Percentiles rank a stretch among this genome's conserved stretches.
Evolutionary conservation across 352 stramenopile genomes (phyloP).

Genomic region (Hyaloperonospora brassicae): DNA sequence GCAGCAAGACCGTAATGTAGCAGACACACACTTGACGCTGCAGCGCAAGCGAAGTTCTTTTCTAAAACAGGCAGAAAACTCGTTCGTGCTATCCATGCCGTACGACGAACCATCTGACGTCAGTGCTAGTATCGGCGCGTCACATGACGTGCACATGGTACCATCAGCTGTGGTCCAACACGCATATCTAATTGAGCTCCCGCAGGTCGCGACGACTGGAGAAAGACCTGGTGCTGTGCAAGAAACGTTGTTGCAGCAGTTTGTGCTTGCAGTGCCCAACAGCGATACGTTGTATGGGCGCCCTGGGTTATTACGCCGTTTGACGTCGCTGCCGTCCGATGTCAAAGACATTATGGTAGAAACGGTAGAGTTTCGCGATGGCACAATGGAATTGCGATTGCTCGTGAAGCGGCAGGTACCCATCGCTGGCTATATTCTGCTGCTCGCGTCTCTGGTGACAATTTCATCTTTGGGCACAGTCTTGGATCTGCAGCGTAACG

Average conservation of each 20-base stretch:
- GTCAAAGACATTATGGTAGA: slow-evolving; percentile 68
- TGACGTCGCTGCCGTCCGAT: slow-evolving; percentile 59
- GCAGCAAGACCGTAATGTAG: slow-evolving; percentile 14
- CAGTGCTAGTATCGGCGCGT: slow-evolving; percentile 5
- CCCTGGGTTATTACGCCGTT: slow-evolving; percentile 44
- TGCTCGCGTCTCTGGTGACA: slow-evolving; percentile 58
- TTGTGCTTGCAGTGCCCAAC: slow-evolving; percentile 65
- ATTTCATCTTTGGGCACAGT: slow-evolving; percentile 73
- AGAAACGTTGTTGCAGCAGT: slow-evolving; percentile 43
- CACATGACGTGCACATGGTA: slow-evolving; percentile 15
- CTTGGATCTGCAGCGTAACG: slow-evolving; percentile 57
- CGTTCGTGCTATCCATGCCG: slow-evolving; percentile 74
- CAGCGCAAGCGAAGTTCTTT: slow-evolving; percentile 63
- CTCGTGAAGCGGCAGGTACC: slow-evolving; percentile 70
- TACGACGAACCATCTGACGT: slow-evolving; percentile 40
- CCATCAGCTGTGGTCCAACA: slow-evolving; percentile 41
- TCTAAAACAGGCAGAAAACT: slow-evolving; percentile 59
- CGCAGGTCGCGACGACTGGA: slow-evolving; percentile 33
- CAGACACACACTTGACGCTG: slow-evolving; percentile 29
- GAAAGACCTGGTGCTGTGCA: slow-evolving; percentile 22
- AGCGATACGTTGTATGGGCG: slow-evolving; percentile 47
- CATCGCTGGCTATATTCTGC: slow-evolving; percentile 63
- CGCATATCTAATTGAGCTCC: slow-evolving; percentile 74
- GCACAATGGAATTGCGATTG: slow-evolving; percentile 58
- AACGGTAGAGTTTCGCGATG: slow-evolving; percentile 57